A percentile compares a stretch with the other conserved stretches of the same genome.
Conservation (phyloP, 2,329 filamentous ascomycete species). For the Diaporthe citri region DNA sequence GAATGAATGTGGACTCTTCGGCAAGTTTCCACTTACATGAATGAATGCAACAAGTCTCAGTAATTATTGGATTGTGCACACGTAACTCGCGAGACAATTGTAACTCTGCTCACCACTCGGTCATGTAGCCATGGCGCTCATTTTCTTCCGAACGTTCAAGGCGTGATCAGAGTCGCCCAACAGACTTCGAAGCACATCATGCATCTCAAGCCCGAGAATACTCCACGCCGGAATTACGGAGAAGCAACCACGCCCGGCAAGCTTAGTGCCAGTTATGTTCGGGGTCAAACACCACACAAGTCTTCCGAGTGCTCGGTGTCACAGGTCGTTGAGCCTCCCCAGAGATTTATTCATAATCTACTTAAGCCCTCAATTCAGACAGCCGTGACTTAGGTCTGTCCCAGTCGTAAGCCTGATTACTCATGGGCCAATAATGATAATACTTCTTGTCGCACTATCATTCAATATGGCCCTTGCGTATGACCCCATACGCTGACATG, state of each 20-base stretch:
- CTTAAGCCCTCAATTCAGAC: no score
- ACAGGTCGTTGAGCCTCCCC: not conserved
- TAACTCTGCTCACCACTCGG: not conserved
- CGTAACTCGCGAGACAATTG: not conserved
- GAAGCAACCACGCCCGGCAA: not conserved
- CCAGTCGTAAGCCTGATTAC: not conserved
- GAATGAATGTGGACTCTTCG: not conserved
- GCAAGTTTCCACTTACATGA: no score
- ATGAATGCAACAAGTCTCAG: not conserved
- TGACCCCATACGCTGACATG: conserved; percentile 27
- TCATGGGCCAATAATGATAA: not conserved
- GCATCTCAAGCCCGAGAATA: not conserved
- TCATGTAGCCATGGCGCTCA: not conserved
- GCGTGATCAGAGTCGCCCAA: not conserved
- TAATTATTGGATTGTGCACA: no score
- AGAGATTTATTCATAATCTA: not conserved
- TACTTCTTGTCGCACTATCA: not conserved
- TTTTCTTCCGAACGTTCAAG: not conserved
- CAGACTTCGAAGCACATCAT: not conserved
- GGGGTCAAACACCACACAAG: not conserved
- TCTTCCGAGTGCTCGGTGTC: not conserved
- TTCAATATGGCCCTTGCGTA: not conserved
- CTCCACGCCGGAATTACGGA: no score
- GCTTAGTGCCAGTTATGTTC: not conserved
- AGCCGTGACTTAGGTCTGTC: not conserved